Evolutionary conservation across 495 filamentous ascomycete species (phyloP), one percentile per base, ranked within the genome.

Genomic region (Penicillium macrosclerotiorum): DNA sequence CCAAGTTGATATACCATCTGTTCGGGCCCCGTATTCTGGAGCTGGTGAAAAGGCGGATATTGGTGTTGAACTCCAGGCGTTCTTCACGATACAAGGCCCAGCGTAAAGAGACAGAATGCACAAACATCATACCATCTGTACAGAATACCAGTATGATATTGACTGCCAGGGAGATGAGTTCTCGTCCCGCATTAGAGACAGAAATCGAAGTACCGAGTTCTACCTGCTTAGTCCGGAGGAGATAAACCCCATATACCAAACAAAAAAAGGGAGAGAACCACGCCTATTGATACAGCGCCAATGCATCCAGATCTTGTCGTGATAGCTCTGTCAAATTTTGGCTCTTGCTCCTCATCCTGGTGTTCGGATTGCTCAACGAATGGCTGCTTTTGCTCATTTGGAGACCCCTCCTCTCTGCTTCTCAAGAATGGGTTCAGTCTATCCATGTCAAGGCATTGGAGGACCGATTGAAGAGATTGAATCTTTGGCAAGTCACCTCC

Each of bases 31-130:
- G 40, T 34, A 4, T 14, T 25, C 14, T 35, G 30, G 62, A 46
- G 19, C 51, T 58, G 25, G 62, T 64, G 30, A 71, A 55, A 2
- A 75, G 60, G 7, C 71, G 63, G 7, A 72, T 54, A 42, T 73
- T 75, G 7, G 71, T 68, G 53, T 71, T 73, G 63, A 59, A 66
- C 7, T 60, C 52, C 17, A 75, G 59, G n/a, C 62, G 60, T 12
- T 54, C 55, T 37, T 75, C 71, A 24, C 55, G 59, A 26, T 64
- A 66, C 9, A 75, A 55, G 2, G 68, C 49, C 71, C 71, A 75
- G 17, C 71, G 67, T 9, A 72, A 56, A 1, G 68, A 61, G 8
- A 54, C 56, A 1, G 65, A 51, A 40, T 75, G 71, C 16, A 72
- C 47, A 33, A 67, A 70, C 9, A 63, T 65, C 52, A 70, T 57